These are phyloP conservation scores for Suillus subaureus DNA, from an alignment of 768 basidiomycete genomes.

Conservation along the genomic window DNA sequence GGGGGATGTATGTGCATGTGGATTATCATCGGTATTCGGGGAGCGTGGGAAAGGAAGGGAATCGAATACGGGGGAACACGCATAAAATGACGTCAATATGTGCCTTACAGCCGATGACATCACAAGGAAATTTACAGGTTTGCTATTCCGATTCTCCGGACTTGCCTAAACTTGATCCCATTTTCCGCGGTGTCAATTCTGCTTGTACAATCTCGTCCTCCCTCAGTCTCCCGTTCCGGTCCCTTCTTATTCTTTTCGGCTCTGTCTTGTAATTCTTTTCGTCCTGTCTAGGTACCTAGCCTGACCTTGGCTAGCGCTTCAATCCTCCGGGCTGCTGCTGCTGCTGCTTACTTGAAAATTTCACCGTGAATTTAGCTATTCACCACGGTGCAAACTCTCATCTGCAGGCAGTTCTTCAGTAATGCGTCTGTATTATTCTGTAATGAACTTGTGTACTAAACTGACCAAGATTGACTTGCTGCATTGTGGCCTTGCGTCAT, in stretches of 20 bases:
- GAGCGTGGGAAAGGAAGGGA: conserved; percentile 15
- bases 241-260: background rate
- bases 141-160: conserved; percentile 23
- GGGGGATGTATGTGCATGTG: background rate
- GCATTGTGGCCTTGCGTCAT: conserved; percentile 27
- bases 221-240: background rate
- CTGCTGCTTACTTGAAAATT: conserved; percentile 7
- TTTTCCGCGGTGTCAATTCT: conserved; percentile 20
- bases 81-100: conserved; percentile 26
- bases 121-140: conserved; percentile 16
- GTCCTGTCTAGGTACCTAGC: background rate
- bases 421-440: conserved; percentile 19
- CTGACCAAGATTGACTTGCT: conserved; percentile 15
- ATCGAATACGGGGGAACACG: conserved; percentile 14
- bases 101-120: conserved; percentile 32
- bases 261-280: background rate
- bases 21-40: conserved; percentile 3
- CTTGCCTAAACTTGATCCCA: conserved; percentile 10
- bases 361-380: conserved; percentile 10
- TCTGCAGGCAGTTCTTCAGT: conserved; percentile 13
- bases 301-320: background rate
- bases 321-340: background rate
- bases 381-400: conserved; percentile 9
- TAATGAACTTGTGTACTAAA: conserved; percentile 22
- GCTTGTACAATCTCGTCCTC: conserved; percentile 2